Base-by-base conservation (phyloP, 129 eudicot genomes). In the Flaveria brownii region DNA sequence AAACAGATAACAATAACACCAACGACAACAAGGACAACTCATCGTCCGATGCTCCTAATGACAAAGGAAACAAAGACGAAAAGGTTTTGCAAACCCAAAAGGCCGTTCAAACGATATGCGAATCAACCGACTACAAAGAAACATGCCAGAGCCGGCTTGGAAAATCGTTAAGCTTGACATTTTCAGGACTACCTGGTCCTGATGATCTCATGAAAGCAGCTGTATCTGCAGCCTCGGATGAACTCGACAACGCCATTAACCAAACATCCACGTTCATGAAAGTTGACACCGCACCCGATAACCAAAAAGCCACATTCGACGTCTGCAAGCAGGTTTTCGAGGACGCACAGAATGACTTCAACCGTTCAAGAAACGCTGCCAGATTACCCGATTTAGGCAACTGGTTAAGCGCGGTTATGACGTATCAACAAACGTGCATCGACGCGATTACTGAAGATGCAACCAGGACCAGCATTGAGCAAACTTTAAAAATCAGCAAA, bases 391-490 rank as follows among this genome's bases (percentile, higher is more conserved):
- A 92, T 50, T 5, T 92, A 20, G 81, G 77, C 71, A 89, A 78
- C 51, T 84, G 93, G 93, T 76, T 89, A 42, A 92, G 96, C 16
- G 93, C 96, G 0, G 97, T 86, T 0, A 64, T 89, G 75, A 42
- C 93, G 33, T 89, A 92, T 80, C 93, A 89, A 52, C 88, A 89
- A 59, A 89, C 93, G 9, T 92, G 97, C 80, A 74, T 92, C n/a
- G 97, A 92, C 51, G 91, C 91, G 3, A 49, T 89, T 28, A 83
- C 88, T 0, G 88, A 89, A 6, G 90, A 89, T 2, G 71, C 85
- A 10, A 75, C 72, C 14, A 81, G 82, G 86, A 54, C 77, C 1
- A 46, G 68, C 11, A 43, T 89, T 33, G 71, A 86, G 65, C 74
- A 81, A 25, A 79, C 87, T 39, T 67, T 92, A 17, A 65, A 84